These are phyloP conservation scores for Psilocybe sp. DNA, from an alignment of 768 basidiomycete genomes.

Conservation along the genomic window DNA sequence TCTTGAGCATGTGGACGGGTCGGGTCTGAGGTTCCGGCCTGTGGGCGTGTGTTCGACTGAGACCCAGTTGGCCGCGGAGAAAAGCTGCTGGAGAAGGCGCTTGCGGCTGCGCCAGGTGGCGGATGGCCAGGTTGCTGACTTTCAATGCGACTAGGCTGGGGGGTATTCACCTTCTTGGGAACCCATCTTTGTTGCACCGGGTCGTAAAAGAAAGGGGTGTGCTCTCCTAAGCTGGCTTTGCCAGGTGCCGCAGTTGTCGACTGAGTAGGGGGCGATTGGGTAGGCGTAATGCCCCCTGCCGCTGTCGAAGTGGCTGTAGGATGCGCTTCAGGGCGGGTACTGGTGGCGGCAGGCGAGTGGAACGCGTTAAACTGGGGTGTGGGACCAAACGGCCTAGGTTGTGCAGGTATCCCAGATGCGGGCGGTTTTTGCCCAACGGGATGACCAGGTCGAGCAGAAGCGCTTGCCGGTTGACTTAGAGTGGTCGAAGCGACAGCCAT, in stretches of 20 bases:
- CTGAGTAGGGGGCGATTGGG: too few relatives aligned
- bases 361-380: not conserved
- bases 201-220: too few relatives aligned
- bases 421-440: not conserved
- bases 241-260: too few relatives aligned
- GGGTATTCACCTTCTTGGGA: not conserved
- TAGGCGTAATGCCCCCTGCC: too few relatives aligned
- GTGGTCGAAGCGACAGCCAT: not conserved
- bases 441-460: not conserved
- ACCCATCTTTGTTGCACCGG: too few relatives aligned
- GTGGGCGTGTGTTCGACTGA: not conserved
- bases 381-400: not conserved
- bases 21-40: not conserved
- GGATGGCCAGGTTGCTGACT: not conserved
- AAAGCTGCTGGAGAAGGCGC: not conserved
- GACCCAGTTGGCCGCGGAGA: not conserved
- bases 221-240: too few relatives aligned
- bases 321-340: not conserved
- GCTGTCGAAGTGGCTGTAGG: too few relatives aligned
- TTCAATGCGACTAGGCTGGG: not conserved
- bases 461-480: not conserved
- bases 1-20: not conserved
- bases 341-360: slow-evolving; percentile 1
- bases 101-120: slow-evolving; percentile 1
- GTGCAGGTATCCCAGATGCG: not conserved